phyloP scores from a whole-genome alignment of 129 eudicot species.

The Centella asiatica region DNA sequence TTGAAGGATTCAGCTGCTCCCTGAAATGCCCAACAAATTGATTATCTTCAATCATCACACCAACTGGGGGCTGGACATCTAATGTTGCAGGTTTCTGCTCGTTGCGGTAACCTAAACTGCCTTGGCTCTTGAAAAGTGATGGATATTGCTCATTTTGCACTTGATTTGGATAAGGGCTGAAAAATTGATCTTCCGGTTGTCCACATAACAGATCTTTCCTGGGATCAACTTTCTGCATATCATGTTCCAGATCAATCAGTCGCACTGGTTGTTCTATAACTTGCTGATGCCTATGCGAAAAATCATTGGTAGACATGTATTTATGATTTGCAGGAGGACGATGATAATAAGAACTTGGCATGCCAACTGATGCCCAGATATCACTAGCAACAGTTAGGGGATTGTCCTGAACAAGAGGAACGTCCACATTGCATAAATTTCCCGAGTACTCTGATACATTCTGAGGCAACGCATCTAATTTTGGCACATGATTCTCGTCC shows the following conservation, averaged over 20 bases:
- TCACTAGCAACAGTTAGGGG: conserved; percentile 33
- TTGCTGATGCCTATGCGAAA: conserved; percentile 41
- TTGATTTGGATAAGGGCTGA: conserved; percentile 43
- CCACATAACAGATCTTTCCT: conserved; percentile 27
- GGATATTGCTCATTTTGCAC: conserved; percentile 52
- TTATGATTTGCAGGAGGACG: conserved; percentile 33
- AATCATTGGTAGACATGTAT: conserved; percentile 32
- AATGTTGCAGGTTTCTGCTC: conserved; percentile 40
- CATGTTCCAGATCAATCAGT: conserved; percentile 34
- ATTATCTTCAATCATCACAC: conserved; percentile 31
- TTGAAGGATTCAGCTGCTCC: conserved; percentile 35
- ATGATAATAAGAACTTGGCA: conserved; percentile 39
- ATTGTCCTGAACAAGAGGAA: conserved; percentile 27
- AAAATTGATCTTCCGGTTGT: conserved; percentile 35
- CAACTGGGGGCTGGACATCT: conserved; percentile 32
- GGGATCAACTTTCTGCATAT: conserved; percentile 25
- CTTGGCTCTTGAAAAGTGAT: conserved; percentile 49
- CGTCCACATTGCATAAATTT: conserved; percentile 25
- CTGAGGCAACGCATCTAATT: conserved; percentile 25
- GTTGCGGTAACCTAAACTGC: conserved; percentile 35
- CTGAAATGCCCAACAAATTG: conserved; percentile 39
- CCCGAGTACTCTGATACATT: conserved; percentile 30
- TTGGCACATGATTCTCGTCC: conserved; percentile 13
- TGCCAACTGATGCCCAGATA: conserved; percentile 50
- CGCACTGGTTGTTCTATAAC: conserved; percentile 25